Conservation (phyloP, 768 basidiomycete species). For the Kwoniella sp. region DNA sequence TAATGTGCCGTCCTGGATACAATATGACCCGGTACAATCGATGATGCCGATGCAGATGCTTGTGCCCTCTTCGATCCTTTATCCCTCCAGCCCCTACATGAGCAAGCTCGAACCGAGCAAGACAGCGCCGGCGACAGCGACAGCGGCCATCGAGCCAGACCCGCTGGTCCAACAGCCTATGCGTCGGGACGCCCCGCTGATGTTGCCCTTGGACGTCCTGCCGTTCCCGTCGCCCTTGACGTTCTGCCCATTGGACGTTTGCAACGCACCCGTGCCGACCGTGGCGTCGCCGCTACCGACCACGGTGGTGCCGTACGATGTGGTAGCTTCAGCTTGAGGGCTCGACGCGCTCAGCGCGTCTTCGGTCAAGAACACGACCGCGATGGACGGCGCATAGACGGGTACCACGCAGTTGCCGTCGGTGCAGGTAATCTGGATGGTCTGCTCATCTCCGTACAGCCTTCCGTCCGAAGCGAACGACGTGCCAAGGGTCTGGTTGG, state of each 20-base stretch:
- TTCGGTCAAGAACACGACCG: slow-evolving; percentile 66
- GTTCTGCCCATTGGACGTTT: slow-evolving; percentile 61
- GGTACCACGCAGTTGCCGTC: slow-evolving; percentile 58
- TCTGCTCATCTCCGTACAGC: slow-evolving; percentile 57
- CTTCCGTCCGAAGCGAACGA: slow-evolving; percentile 65
- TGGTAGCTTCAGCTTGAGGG: slow-evolving; percentile 47
- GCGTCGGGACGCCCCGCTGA: too few relatives aligned
- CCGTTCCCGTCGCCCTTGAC: not conserved
- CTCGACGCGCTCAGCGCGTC: slow-evolving; percentile 48
- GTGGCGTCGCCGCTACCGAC: slow-evolving; percentile 57
- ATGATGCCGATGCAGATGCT: too few relatives aligned
- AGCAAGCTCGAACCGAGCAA: too few relatives aligned
- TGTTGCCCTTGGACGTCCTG: slow-evolving; percentile 6
- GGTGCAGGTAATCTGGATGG: slow-evolving; percentile 63
- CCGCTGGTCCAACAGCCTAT: too few relatives aligned
- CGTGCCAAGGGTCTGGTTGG: slow-evolving; percentile 61
- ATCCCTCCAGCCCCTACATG: too few relatives aligned
- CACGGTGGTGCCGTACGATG: slow-evolving; percentile 58
- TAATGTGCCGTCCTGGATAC: too few relatives aligned
- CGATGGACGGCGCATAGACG: slow-evolving; percentile 68
- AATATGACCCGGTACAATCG: too few relatives aligned
- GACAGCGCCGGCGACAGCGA: too few relatives aligned
- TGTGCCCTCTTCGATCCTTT: too few relatives aligned
- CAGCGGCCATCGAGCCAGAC: too few relatives aligned
- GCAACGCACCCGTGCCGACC: slow-evolving; percentile 58